A percentile compares a stretch with the other conserved stretches of the same genome.
Evolutionary conservation across 2,329 filamentous ascomycete species (phyloP).

Genomic region (Thelonectria rubi): DNA sequence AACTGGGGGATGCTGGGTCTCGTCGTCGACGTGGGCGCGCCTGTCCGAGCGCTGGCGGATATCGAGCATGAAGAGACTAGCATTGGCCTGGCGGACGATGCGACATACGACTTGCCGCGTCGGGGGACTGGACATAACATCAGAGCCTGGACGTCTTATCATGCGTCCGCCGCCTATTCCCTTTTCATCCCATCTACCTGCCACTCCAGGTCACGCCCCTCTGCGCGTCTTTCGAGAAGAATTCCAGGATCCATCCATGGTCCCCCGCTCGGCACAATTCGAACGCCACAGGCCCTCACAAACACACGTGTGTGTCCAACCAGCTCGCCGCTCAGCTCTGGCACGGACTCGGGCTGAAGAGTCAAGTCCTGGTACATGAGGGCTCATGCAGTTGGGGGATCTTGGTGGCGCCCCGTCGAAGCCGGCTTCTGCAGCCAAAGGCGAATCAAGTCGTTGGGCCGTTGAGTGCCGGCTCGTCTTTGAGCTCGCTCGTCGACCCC

Average conservation of each 20-base stretch:
- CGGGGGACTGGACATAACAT: slow-evolving; percentile 7
- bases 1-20: slow-evolving; percentile 19
- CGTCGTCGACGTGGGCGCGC: slow-evolving; percentile 11
- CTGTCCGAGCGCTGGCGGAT: slow-evolving; percentile 30
- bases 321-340: slow-evolving; percentile 17
- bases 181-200: slow-evolving; percentile 15
- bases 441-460: slow-evolving; percentile 32
- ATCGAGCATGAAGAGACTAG: slow-evolving; percentile 28
- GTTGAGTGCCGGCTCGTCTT: slow-evolving; percentile 31
- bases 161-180: slow-evolving; percentile 5
- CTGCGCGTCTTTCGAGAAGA: slow-evolving; percentile 30
- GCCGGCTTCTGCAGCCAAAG: slow-evolving; percentile 15
- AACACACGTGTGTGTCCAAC: slow-evolving; percentile 24
- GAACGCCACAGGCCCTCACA: slow-evolving; percentile 33
- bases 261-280: slow-evolving; percentile 31
- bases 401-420: slow-evolving; percentile 28
- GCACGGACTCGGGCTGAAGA: slow-evolving; percentile 33
- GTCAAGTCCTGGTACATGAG: slow-evolving; percentile 13
- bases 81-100: no score
- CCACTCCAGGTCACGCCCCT: slow-evolving; percentile 15
- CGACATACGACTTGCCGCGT: slow-evolving; percentile 12
- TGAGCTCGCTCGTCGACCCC: slow-evolving; percentile 23
- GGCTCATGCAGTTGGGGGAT: slow-evolving; percentile 27
- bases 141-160: slow-evolving; percentile 7
- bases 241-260: slow-evolving; percentile 27